Conservation (phyloP, 202 grass and related monocot genomes). For the Zizania palustris region DNA sequence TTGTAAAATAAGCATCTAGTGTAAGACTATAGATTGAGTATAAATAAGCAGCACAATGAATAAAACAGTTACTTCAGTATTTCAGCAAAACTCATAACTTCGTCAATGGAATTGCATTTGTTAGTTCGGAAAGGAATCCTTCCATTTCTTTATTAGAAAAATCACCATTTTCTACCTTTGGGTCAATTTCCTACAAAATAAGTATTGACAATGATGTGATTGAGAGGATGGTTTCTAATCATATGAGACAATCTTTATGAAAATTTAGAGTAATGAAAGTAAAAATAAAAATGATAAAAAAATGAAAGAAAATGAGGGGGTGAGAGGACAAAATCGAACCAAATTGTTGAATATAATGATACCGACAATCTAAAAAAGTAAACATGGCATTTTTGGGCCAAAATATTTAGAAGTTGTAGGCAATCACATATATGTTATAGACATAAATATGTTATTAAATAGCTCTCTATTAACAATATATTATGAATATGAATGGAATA, state of each 20-base stretch:
- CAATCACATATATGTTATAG: too few species aligned
- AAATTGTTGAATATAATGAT: background rate
- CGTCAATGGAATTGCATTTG: slow-evolving; percentile 98
- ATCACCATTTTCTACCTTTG: slow-evolving; percentile 96
- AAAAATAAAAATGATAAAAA: background rate
- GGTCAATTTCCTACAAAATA: slow-evolving; percentile 86
- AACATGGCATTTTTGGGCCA: background rate
- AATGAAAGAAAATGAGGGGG: background rate
- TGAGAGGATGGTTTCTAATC: slow-evolving; percentile 12
- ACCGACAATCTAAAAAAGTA: slow-evolving; percentile 3
- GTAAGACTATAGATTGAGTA: too few species aligned
- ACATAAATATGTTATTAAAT: too few species aligned
- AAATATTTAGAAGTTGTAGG: background rate
- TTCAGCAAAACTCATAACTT: slow-evolving; percentile 99
- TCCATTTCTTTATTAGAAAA: slow-evolving; percentile 78
- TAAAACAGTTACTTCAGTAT: slow-evolving; percentile 82
- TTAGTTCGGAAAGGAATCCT: slow-evolving; percentile 94
- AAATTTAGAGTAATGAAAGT: slow-evolving; percentile 23
- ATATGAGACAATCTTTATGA: background rate
- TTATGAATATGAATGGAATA: too few species aligned
- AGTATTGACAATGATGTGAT: slow-evolving; percentile 4
- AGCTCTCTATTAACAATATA: too few species aligned
- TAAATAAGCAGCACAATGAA: too few species aligned
- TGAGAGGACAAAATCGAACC: background rate
- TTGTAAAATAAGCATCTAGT: too few species aligned